Percentiles rank a stretch among this genome's conserved stretches.
phyloP scores from a whole-genome alignment of 768 basidiomycete species.

The Neoboletus magnificus region DNA sequence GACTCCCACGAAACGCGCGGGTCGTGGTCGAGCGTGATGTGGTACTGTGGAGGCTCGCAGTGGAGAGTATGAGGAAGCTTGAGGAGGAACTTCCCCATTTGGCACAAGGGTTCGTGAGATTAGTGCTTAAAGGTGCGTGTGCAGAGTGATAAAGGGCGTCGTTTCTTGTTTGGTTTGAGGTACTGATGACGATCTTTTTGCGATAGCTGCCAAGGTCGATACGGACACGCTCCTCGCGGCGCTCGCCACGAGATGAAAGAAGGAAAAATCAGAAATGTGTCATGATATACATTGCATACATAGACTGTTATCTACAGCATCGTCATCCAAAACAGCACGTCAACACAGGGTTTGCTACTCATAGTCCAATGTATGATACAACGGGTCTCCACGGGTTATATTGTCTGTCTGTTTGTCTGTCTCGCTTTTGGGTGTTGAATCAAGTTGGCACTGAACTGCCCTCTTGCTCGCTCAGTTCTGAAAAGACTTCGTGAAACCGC shows the following conservation, averaged over 20 bases:
- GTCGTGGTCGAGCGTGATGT: constrained; percentile 77
- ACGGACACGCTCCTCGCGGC: constrained; percentile 60
- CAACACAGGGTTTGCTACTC: neutral
- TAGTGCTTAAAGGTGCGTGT: constrained; percentile 70
- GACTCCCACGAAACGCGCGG: constrained; percentile 77
- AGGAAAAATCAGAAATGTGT: neutral
- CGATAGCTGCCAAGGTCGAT: constrained; percentile 59
- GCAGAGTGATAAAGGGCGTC: neutral
- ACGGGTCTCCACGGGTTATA: neutral
- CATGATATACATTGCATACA: neutral
- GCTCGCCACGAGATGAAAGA: constrained; percentile 41
- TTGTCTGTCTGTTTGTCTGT: neutral
- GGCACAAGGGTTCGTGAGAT: constrained; percentile 59
- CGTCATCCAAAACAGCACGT: constrained; percentile 1
- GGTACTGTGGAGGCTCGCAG: constrained; percentile 78
- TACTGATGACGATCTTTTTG: neutral
- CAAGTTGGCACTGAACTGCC: neutral
- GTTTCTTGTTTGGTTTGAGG: neutral
- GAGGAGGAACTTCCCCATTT: constrained; percentile 66
- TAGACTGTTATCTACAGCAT: constrained; percentile 3
- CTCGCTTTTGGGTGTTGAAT: neutral
- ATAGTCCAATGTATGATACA: neutral
- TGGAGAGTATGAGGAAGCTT: constrained; percentile 53
- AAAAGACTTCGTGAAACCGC: constrained; percentile 59
- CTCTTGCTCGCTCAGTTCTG: constrained; percentile 45